These are phyloP conservation scores for Euphorbia tirucalli DNA, from an alignment of 345 rosid genomes.

Conservation along the genomic window DNA sequence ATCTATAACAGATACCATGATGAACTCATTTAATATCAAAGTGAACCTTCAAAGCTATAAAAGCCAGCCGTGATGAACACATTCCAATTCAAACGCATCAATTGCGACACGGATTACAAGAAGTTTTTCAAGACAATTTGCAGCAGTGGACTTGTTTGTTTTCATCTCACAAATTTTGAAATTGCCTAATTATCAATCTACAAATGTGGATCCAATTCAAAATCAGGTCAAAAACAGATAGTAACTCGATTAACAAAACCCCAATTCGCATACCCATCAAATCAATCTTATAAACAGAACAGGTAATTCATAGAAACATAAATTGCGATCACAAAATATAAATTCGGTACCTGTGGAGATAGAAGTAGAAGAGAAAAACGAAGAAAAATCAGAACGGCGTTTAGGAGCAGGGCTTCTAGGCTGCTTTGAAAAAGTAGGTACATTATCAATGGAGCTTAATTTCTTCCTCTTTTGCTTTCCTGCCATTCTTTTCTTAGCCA, in stretches of 20 bases:
- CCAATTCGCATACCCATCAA: not conserved
- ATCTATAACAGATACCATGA: no score
- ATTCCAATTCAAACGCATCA: not conserved
- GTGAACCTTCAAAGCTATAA: not conserved
- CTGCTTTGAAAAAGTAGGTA: constrained; percentile 24
- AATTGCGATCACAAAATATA: not conserved
- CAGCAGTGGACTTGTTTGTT: not conserved
- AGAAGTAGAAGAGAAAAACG: constrained; percentile 9
- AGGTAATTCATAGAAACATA: not conserved
- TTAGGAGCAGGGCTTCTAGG: constrained; percentile 28
- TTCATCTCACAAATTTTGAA: not conserved
- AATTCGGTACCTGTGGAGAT: constrained; percentile 8
- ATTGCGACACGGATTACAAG: not conserved
- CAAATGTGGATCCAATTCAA: not conserved
- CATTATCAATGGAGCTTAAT: constrained; percentile 19
- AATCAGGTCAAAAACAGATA: not conserved
- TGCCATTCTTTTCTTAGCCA: constrained; percentile 15
- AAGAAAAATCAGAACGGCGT: constrained; percentile 36
- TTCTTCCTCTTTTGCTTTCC: not conserved
- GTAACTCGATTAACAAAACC: not conserved
- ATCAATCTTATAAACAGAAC: not conserved
- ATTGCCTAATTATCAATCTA: not conserved
- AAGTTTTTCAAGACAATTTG: not conserved
- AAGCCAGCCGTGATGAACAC: not conserved
- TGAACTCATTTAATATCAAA: not conserved